Conservation (phyloP, 2,329 filamentous ascomycete species). For the Bisporella sp. region DNA sequence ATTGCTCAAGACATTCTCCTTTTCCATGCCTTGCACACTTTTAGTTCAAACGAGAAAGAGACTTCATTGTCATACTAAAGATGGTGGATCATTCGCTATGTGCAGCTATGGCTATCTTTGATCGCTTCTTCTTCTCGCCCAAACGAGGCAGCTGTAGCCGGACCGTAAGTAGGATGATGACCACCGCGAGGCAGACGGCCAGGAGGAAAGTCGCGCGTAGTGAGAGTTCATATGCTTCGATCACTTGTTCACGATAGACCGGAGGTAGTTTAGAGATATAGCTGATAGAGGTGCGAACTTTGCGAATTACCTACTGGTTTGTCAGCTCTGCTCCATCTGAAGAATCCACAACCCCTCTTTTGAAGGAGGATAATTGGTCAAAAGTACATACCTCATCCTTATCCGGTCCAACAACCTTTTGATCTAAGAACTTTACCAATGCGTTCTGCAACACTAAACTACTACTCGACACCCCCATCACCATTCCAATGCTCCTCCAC, state of each 20-base stretch:
- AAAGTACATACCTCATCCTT: slow-evolving; percentile 36
- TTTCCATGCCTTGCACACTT: no score
- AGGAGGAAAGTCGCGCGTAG: slow-evolving; percentile 38
- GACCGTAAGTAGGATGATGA: slow-evolving; percentile 40
- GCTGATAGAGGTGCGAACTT: slow-evolving; percentile 47
- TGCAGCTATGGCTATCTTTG: not conserved
- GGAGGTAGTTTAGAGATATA: slow-evolving; percentile 38
- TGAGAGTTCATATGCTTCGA: slow-evolving; percentile 46
- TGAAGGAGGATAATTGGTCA: not conserved
- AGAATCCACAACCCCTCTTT: not conserved
- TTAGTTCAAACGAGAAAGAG: no score
- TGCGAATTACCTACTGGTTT: slow-evolving; percentile 36
- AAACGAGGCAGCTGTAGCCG: slow-evolving; percentile 49
- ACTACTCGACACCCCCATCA: slow-evolving; percentile 66
- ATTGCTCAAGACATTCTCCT: no score
- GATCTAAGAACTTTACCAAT: slow-evolving; percentile 51
- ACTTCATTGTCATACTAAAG: no score
- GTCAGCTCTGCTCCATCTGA: slow-evolving; percentile 1
- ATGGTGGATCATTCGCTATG: no score
- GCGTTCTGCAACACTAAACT: slow-evolving; percentile 70
- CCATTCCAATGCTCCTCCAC: slow-evolving; percentile 64
- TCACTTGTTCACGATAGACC: slow-evolving; percentile 45
- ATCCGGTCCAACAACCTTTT: slow-evolving; percentile 49
- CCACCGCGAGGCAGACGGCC: slow-evolving; percentile 38
- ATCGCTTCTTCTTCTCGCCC: slow-evolving; percentile 31